Base-by-base conservation (phyloP, 2,329 filamentous ascomycete species). In the Aspergillus fructus region DNA sequence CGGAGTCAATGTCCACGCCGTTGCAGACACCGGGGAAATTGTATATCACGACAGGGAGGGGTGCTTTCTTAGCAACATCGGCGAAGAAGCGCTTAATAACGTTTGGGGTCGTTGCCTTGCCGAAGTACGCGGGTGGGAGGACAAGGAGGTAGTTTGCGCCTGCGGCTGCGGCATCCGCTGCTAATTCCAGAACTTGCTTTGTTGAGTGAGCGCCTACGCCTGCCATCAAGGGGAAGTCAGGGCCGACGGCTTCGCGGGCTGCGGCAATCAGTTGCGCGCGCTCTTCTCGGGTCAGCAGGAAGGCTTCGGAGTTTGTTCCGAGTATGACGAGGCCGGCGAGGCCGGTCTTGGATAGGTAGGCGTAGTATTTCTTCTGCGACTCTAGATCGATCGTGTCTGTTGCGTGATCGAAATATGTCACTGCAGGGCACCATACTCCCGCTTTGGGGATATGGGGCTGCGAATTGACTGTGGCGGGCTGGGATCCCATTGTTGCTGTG, bases 1-100 rank as follows among this genome's bases (percentile, higher is more conserved):
- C 85, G 2, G 85, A 87, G 70, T 89, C 86, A 23, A 90, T 76
- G 68, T 90, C 87, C 3, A 89, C 76, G 23, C 87, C 87, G 61
- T 87, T 87, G 66, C 84, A 88, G 19, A 89, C 86, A 12, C 78
- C 84, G 0, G 87, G 87, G 73, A 89, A 89, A 71, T 89, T 89
- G 72, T 89, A 88, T 13, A 89, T 72, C 41, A 89, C 79, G 33
- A 89, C 76, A 0, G 85, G 85, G 3, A 89, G 70, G 2, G 79
- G 72, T 2, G 77, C 78, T 49, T 75, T 71, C n/a, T 71, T 70
- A 0, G 84, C 83, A 3, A 89, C 75, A 30, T 87, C 81, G 47
- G 73, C 73, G 65, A 81, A 89, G 76, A 89, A 89, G 49, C 76
- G 73, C 65, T 82, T 79, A 27, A 89, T 76, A 23, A 88, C 83